These are phyloP conservation scores for Pseudognaphalium luteoalbum DNA, from an alignment of 129 eudicot species.

Conservation along the genomic window DNA sequence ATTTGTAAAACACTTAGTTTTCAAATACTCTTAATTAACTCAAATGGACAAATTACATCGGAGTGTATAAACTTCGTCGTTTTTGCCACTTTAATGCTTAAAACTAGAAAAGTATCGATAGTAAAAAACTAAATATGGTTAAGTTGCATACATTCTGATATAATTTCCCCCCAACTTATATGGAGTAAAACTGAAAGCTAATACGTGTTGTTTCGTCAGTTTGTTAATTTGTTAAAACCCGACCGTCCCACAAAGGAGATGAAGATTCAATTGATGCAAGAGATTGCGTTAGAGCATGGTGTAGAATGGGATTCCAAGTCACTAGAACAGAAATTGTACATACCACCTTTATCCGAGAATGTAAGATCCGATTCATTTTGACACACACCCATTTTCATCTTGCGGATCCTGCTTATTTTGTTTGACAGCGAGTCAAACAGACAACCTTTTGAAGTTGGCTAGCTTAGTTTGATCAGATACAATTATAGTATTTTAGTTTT, in stretches of 20 bases:
- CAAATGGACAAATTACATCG: not conserved
- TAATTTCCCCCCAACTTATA: not conserved
- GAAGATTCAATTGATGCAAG: slow-evolving; percentile 72
- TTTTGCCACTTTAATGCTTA: too few species aligned
- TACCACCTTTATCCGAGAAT: slow-evolving; percentile 29
- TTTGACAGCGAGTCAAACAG: not conserved
- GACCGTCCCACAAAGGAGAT: slow-evolving; percentile 45
- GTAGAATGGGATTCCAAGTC: slow-evolving; percentile 59
- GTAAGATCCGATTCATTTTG: slow-evolving; percentile 27
- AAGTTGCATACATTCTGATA: not conserved
- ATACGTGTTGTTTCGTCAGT: slow-evolving; percentile 29
- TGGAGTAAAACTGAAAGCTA: not conserved
- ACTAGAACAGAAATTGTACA: slow-evolving; percentile 42
- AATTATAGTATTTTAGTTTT: too few species aligned
- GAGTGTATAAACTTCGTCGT: too few species aligned
- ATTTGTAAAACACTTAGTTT: not conserved
- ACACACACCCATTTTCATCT: not conserved
- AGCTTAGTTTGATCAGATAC: not conserved
- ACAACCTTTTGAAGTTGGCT: not conserved
- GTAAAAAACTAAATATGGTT: too few species aligned
- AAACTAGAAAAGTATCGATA: too few species aligned
- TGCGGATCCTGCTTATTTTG: not conserved
- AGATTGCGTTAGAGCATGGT: slow-evolving; percentile 61
- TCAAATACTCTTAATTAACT: not conserved
- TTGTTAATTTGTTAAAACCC: slow-evolving; percentile 43